Base-by-base conservation (phyloP, 148 eudicot genomes). In the Beta vulgaris region DNA sequence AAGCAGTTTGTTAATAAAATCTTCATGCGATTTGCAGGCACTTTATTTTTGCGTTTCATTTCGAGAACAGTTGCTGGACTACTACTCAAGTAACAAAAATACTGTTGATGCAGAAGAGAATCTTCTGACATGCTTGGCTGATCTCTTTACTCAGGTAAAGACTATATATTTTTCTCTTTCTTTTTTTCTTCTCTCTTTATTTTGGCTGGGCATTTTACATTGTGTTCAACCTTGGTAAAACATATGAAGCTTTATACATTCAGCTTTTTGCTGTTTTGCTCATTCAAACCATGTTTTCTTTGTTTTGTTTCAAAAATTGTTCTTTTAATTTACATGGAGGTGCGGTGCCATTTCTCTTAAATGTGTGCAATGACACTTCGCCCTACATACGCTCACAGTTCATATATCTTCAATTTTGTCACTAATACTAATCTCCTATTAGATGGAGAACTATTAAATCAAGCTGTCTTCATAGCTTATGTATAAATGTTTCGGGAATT, bases 41-140 rank as follows among this genome's bases (percentile, higher is more conserved):
- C 89, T 92, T 6, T 92, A 88, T 79, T 92, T 92, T 60, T 92
- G 97, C 77, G 95, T 92, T 77, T 90, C 97, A 39, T 92, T 92
- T 74, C 95, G 97, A 44, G 95, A 90, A 69, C 92, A 92, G 74
- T 82, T 92, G 73, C 77, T 92, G 65, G 97, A 92, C 70, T 92
- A 88, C 74, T 90, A 87, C 81, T 73, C 86, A 64, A 88, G 63
- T 79, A 85, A 78, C 87, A 93, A 85, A 83, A 89, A 72, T 80
- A 80, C 81, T 42, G 88, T 85, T 51, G 98, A 89, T 81, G 77
- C 89, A 18, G 93, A 92, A 79, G 97, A 92, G 73, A 92, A 90
- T 85, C 91, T 90, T 44, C 79, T 92, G 76, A 89, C 91, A 43
- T 93, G 98, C 84, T 84, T 93, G 78, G 98, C 98, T 25, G 98